These are phyloP conservation scores for Epicoccum nigrum DNA, from an alignment of 2,329 filamentous ascomycete genomes.

Conservation along the genomic window DNA sequence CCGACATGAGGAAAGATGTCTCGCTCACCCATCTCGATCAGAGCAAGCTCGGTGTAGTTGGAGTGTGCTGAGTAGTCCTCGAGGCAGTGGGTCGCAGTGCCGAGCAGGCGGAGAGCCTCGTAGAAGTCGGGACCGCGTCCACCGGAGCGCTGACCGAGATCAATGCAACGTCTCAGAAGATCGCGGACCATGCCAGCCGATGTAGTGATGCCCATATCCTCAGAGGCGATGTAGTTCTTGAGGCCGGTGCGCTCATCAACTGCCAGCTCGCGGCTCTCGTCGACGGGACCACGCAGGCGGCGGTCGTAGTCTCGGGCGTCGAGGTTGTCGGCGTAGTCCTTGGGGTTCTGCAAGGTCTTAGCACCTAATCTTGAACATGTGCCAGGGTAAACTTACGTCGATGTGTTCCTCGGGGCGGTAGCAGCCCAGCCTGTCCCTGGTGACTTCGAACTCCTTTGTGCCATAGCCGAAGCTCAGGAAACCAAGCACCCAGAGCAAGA, in stretches of 20 bases:
- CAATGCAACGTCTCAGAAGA: slow-evolving; percentile 75
- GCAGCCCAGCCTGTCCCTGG: slow-evolving; percentile 76
- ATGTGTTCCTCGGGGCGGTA: slow-evolving; percentile 78
- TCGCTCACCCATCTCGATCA: slow-evolving; percentile 83
- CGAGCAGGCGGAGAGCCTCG: slow-evolving; percentile 84
- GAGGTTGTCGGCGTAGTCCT: slow-evolving; percentile 83
- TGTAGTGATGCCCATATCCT: slow-evolving; percentile 77
- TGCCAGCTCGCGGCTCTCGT: slow-evolving; percentile 77
- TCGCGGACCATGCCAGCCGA: slow-evolving; percentile 78
- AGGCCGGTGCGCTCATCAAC: slow-evolving; percentile 71
- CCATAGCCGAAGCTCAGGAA: slow-evolving; percentile 89
- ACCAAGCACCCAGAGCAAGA: slow-evolving; percentile 85
- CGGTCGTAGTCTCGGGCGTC: slow-evolving; percentile 84
- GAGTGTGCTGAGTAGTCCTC: slow-evolving; percentile 92
- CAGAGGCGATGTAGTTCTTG: slow-evolving; percentile 95
- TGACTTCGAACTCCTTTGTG: slow-evolving; percentile 85
- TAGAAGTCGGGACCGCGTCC: slow-evolving; percentile 78
- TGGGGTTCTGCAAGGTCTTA: slow-evolving; percentile 12
- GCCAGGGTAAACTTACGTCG: slow-evolving; percentile 53
- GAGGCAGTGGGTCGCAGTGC: slow-evolving; percentile 87
- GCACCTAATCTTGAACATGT: not conserved
- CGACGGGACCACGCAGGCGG: slow-evolving; percentile 79
- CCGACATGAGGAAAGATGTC: slow-evolving; percentile 89
- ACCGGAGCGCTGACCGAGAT: slow-evolving; percentile 78
- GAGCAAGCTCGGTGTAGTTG: slow-evolving; percentile 86